Conservation (phyloP, 2,329 filamentous ascomycete species). For the Pyrenochaeta sp. region DNA sequence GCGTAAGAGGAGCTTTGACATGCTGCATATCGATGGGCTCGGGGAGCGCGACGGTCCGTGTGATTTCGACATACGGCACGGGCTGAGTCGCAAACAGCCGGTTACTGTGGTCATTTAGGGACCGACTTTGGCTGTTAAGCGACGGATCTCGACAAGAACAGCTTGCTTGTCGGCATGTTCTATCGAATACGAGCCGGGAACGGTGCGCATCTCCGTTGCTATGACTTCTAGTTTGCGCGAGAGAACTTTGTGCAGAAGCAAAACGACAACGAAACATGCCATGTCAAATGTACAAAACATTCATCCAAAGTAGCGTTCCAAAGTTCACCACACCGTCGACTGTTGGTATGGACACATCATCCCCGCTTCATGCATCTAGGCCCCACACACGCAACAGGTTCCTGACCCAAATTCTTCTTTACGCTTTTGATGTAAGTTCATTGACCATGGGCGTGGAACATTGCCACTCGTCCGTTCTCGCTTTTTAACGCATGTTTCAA, state of each 20-base stretch:
- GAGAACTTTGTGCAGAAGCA: too few relatives aligned
- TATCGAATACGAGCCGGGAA: slow-evolving; percentile 15
- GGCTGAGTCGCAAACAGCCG: slow-evolving; percentile 16
- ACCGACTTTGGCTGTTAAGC: slow-evolving; percentile 21
- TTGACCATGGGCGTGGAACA: slow-evolving; percentile 8
- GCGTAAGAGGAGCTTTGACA: slow-evolving; percentile 27
- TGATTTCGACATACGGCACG: slow-evolving; percentile 21
- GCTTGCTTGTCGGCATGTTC: background rate
- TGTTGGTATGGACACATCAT: slow-evolving; percentile 13
- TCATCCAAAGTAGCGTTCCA: slow-evolving; percentile 35
- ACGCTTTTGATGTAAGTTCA: too few relatives aligned
- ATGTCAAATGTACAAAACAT: slow-evolving; percentile 30
- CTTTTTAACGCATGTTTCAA: slow-evolving; percentile 12
- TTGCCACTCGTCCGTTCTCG: slow-evolving; percentile 9
- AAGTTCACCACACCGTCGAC: slow-evolving; percentile 14
- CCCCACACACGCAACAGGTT: slow-evolving; percentile 12
- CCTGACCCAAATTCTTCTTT: too few relatives aligned
- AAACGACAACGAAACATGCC: too few relatives aligned
- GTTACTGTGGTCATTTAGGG: slow-evolving; percentile 14
- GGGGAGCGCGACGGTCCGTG: slow-evolving; percentile 32
- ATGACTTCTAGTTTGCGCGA: background rate
- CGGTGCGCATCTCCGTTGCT: slow-evolving; percentile 26
- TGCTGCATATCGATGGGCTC: slow-evolving; percentile 17
- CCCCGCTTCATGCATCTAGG: slow-evolving; percentile 17
- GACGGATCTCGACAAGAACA: slow-evolving; percentile 10